phyloP scores from a whole-genome alignment of 805 yeast genomes.

The Candida chilensis region DNA sequence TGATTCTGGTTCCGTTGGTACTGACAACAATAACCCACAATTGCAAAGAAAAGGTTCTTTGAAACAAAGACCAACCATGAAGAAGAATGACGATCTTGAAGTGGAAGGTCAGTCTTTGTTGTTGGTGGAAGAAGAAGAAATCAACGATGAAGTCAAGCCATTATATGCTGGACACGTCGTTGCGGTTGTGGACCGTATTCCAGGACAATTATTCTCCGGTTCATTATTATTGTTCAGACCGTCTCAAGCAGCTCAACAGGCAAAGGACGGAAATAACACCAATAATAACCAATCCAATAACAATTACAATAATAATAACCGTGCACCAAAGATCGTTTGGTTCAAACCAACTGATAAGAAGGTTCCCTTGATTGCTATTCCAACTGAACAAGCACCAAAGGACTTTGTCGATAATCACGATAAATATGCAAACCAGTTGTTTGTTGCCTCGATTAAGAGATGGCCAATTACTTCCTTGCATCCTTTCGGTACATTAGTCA shows the following conservation, averaged over 20 bases:
- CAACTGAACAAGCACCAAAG: slow-evolving; percentile 95
- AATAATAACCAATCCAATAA: slow-evolving; percentile 6
- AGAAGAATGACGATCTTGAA: slow-evolving; percentile 96
- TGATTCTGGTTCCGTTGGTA: slow-evolving; percentile 16
- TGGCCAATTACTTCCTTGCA: slow-evolving; percentile 99
- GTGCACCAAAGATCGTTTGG: slow-evolving; percentile 94
- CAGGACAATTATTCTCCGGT: slow-evolving; percentile 94
- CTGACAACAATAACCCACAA: slow-evolving; percentile 22
- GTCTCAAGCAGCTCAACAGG: slow-evolving; percentile 72
- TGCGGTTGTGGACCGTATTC: slow-evolving; percentile 94
- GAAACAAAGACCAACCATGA: slow-evolving; percentile 92
- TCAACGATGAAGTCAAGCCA: slow-evolving; percentile 87
- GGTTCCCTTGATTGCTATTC: slow-evolving; percentile 95
- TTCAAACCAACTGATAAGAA: slow-evolving; percentile 97
- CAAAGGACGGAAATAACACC: slow-evolving; percentile 13
- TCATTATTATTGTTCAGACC: slow-evolving; percentile 91
- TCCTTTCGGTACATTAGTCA: slow-evolving; percentile 91
- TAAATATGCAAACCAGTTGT: slow-evolving; percentile 67
- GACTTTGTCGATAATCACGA: slow-evolving; percentile 93
- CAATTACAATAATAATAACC: slow-evolving; percentile 11
- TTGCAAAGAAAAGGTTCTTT: slow-evolving; percentile 80
- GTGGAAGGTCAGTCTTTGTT: slow-evolving; percentile 95
- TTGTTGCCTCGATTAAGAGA: slow-evolving; percentile 92
- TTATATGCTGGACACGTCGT: slow-evolving; percentile 97
- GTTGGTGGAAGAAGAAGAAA: slow-evolving; percentile 91